A percentile compares a stretch with the other conserved stretches of the same genome.
These are phyloP conservation scores for Ophiostoma populinum DNA, from an alignment of 2,329 filamentous ascomycete species.

Conservation along the genomic window DNA sequence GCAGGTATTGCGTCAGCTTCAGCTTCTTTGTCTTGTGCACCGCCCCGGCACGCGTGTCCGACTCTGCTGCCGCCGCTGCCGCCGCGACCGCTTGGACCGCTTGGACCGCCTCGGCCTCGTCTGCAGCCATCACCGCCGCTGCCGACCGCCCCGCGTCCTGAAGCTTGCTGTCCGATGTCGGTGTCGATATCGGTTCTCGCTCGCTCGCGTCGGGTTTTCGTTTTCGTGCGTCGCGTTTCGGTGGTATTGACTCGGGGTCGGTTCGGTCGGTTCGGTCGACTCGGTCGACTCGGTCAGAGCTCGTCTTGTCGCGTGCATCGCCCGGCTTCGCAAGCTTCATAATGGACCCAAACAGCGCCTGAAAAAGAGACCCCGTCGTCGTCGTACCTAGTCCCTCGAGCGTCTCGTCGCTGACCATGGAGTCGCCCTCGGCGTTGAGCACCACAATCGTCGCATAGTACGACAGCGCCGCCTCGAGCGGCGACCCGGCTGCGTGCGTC, in stretches of 20 bases:
- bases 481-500: constrained; percentile 42
- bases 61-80: neutral
- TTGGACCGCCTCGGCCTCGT: neutral
- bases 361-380: constrained; percentile 54
- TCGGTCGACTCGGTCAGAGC: too few species aligned
- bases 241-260: too few species aligned
- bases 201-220: too few species aligned
- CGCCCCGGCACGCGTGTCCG: neutral
- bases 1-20: constrained; percentile 49
- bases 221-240: too few species aligned
- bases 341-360: constrained; percentile 60
- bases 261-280: too few species aligned
- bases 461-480: constrained; percentile 66
- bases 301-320: too few species aligned
- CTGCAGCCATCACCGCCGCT: too few species aligned
- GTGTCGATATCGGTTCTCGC: too few species aligned
- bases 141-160: too few species aligned
- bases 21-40: neutral
- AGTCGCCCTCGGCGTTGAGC: constrained; percentile 86
- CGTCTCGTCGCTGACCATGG: constrained; percentile 75
- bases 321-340: constrained; percentile 39
- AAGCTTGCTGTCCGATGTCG: too few species aligned
- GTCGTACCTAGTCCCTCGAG: constrained; percentile 88
- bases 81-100: neutral
- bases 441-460: constrained; percentile 85